Evolutionary conservation across 2,329 filamentous ascomycete genomes (phyloP), one percentile per base, ranked within the genome.

Genomic region (Penicillium occitanis): DNA sequence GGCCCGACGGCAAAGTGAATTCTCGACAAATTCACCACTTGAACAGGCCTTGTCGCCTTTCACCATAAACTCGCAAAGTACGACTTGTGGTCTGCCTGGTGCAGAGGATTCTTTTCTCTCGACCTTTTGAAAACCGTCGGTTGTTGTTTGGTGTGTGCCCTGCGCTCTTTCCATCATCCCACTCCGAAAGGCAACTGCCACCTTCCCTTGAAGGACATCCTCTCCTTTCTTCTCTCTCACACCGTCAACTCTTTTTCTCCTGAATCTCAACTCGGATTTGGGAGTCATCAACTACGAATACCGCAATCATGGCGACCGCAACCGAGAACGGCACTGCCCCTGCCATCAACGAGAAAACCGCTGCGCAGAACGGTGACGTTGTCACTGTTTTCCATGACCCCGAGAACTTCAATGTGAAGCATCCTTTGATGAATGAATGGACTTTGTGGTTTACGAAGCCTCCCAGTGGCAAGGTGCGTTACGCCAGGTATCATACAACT

Each of bases 371-470:
- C 35, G 65, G 65, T 42, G 65, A 66, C 25, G 84, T 91, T 61
- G 86, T 97, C 74, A 99, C 95, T 57, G 94, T 99, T 73, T 99
- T 99, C 84, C 93, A 99, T 79, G 93, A 98, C 82, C 91, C 95
- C 73, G 91, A 97, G 71, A 97, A 99, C 86, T 99, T 99, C 87
- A 99, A 96, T 75, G 95, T 99, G 81, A 99, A 98, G 87, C 95
- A 99, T 80, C 94, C 93, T 71, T 87, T 99, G 68, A 93, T 96
- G 87, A 91, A 97, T 85, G 91, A 91, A 78, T 99, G 95, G 95
- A 98, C 95, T 67, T 85, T 99, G 65, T 99, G 96, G 96, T 99
- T 98, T 85, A 98, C 94, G 75, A 98, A 98, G 87, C 94, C 95
- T 63, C 91, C 94, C 51, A 96, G 90, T 78, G 93, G 93, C 83